Conservation (phyloP, 352 stramenopile species). For the Phytopythium boreale region DNA sequence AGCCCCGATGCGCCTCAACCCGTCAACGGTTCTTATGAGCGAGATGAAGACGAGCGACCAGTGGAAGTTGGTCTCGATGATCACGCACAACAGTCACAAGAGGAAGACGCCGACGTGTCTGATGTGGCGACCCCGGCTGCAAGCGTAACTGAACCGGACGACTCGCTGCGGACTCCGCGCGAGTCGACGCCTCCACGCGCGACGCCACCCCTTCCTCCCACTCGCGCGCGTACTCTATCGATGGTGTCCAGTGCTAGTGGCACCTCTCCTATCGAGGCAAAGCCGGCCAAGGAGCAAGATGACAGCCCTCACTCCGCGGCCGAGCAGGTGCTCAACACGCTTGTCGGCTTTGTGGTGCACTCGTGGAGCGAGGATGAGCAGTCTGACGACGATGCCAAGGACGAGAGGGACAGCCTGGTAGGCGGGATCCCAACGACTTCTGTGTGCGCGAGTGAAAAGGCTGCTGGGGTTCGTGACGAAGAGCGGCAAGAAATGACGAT, state of each 20-base stretch:
- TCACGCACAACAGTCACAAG: neutral
- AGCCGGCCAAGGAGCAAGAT: neutral
- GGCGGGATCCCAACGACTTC: neutral
- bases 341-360: constrained; percentile 52
- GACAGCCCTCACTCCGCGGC: neutral
- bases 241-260: neutral
- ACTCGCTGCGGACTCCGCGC: neutral
- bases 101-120: neutral
- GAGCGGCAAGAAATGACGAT: neutral
- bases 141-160: neutral
- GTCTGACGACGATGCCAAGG: neutral
- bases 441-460: neutral
- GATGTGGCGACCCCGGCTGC: neutral
- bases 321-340: constrained; percentile 22
- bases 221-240: neutral
- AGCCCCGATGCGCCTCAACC: neutral
- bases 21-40: neutral
- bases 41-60: neutral
- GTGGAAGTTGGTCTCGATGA: neutral
- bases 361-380: constrained; percentile 33
- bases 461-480: neutral
- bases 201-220: constrained; percentile 4
- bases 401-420: neutral
- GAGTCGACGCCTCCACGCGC: constrained; percentile 1
- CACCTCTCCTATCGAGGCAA: neutral